phyloP scores from a whole-genome alignment of 352 stramenopile genomes.

The Phytophthora aleatoria region DNA sequence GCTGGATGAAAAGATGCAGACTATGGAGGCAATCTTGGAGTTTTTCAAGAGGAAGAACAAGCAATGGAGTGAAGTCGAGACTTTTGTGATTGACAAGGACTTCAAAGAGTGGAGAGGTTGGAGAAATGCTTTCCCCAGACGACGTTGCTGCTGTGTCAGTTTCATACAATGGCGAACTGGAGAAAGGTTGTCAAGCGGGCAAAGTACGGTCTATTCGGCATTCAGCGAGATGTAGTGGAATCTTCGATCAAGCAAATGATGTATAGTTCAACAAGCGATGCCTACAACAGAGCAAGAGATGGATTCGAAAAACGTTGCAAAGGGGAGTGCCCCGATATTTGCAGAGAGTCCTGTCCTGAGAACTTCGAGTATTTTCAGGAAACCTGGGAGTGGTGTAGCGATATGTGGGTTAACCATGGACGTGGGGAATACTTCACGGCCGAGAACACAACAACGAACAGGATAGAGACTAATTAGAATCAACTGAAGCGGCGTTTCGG shows the following conservation, averaged over 20 bases:
- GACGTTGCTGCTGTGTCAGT: background rate
- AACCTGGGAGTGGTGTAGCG: no score
- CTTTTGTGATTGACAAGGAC: background rate
- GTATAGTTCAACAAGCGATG: background rate
- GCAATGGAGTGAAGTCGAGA: background rate
- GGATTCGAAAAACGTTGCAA: background rate
- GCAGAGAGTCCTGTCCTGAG: no score
- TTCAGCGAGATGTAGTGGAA: background rate
- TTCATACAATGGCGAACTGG: background rate
- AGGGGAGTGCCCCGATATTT: background rate
- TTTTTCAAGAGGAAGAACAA: background rate
- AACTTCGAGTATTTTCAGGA: no score
- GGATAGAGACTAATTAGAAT: no score
- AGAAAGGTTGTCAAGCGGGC: background rate
- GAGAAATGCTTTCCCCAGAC: background rate
- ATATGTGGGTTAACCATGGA: no score
- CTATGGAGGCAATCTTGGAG: background rate
- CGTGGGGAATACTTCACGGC: no score
- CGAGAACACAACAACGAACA: no score
- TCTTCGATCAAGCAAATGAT: background rate
- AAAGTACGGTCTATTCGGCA: background rate
- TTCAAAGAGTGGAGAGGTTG: background rate
- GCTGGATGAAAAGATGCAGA: background rate
- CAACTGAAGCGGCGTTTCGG: no score
- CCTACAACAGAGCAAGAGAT: background rate